Evolutionary conservation across 169 alveolate genomes (phyloP).

Genomic region (Plasmodium gallinaceum): DNA sequence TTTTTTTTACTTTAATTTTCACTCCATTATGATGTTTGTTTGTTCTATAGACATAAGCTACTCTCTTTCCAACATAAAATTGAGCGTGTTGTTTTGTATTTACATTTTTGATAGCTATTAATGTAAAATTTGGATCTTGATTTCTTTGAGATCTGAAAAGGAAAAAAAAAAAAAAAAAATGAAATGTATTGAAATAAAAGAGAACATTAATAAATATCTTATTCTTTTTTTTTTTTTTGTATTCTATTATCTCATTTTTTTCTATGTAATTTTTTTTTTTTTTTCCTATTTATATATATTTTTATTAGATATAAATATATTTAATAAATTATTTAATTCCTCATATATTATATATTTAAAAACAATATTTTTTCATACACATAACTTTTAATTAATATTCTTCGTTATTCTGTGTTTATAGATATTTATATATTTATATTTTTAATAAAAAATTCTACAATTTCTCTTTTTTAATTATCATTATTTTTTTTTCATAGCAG

Average conservation of each 20-base stretch:
- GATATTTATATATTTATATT: no score
- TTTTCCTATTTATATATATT: not conserved
- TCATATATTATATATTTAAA: not conserved
- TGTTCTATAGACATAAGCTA: slow-evolving; percentile 98
- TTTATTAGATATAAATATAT: not conserved
- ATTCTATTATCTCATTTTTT: not conserved
- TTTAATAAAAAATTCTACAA: no score
- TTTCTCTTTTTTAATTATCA: no score
- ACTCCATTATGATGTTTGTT: slow-evolving; percentile 93
- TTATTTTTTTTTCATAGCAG: not conserved
- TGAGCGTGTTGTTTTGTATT: slow-evolving; percentile 95
- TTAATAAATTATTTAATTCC: not conserved
- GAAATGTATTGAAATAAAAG: not conserved
- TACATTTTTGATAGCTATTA: slow-evolving; percentile 96
- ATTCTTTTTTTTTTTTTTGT: not conserved
- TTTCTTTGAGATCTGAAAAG: slow-evolving; percentile 93
- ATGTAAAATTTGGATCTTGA: slow-evolving; percentile 95
- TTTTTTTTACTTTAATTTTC: slow-evolving; percentile 91
- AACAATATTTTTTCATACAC: no score
- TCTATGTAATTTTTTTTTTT: no score
- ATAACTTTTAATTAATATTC: no score
- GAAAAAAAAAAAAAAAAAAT: slow-evolving; percentile 12
- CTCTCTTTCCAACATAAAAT: slow-evolving; percentile 97
- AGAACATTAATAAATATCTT: not conserved
- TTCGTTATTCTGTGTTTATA: no score